Evolutionary conservation across 75 land plant species (phyloP), one percentile per base, ranked within the genome.

Genomic region (Sequoia sempervirens): DNA sequence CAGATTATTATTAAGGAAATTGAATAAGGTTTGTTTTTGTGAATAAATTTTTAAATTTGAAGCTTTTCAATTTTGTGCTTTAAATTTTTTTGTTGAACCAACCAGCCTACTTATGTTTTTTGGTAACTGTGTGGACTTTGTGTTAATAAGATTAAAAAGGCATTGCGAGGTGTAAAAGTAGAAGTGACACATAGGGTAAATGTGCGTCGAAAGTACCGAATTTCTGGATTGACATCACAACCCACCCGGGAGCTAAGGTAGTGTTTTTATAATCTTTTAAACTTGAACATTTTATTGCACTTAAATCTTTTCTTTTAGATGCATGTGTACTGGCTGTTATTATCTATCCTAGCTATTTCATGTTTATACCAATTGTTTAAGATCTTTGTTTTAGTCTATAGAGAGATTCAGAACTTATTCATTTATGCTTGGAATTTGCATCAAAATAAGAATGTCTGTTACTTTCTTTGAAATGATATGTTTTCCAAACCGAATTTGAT

Each of bases 101-200:
- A 26, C 28, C 26, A 43, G 58, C 23, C 1, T 26, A 52, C 36
- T 47, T 28, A 53, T 50, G 26, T 5, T 14, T 50, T 34, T 28
- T 17, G n/a, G 18, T 50, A 34, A 17, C 38, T 52, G 34, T 81
- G 64, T n/a, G 12, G 26, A 61, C 2, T 41, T 36, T 12, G 28
- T 69, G 46, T 52, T 20, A 66, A 20, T n/a, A 84, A 93, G 96
- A 89, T 94, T 34, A 94, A 94, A 87, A 94, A 92, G 83, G 90
- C 92, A 6, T 81, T 93, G n/a, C 68, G 92, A 81, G 95, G 95
- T 58, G 91, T 93, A 1, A 92, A 92, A 80, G 95, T 94, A 10
- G 96, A 94, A 80, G 95, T 92, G 46, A 94, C 96, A 50, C 96
- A 94, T 76, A 84, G 96, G 26, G 96, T 88, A 68, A 92, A 84